phyloP scores from a whole-genome alignment of 805 yeast species.

The Sugiyamaella chiloensis region DNA sequence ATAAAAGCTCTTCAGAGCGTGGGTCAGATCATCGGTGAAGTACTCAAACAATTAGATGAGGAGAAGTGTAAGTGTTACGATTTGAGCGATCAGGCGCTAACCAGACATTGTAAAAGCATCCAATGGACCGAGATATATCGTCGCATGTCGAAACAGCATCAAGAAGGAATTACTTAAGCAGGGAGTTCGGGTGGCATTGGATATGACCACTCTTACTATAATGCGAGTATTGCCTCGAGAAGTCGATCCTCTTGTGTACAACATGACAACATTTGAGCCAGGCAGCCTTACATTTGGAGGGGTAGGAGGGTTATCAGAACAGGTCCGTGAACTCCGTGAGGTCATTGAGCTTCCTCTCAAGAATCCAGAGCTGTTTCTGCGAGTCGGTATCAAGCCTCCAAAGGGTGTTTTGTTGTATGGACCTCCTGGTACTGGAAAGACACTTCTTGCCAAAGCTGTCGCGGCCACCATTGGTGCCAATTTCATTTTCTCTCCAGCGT shows the following conservation, averaged over 20 bases:
- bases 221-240: slow-evolving; percentile 97
- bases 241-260: slow-evolving; percentile 96
- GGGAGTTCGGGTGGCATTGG: slow-evolving; percentile 94
- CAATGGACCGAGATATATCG: slow-evolving; percentile 95
- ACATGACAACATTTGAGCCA: slow-evolving; percentile 98
- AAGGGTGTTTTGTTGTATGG: slow-evolving; percentile 96
- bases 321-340: slow-evolving; percentile 93
- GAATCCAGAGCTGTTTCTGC: slow-evolving; percentile 90
- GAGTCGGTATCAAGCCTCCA: slow-evolving; percentile 99
- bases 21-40: slow-evolving; percentile 97
- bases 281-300: slow-evolving; percentile 93
- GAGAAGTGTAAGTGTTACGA: slow-evolving; percentile 57
- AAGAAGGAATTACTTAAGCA: slow-evolving; percentile 78
- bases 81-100: too few relatives aligned
- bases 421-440: slow-evolving; percentile 98
- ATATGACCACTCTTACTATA: slow-evolving; percentile 95
- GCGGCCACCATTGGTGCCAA: slow-evolving; percentile 99
- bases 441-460: slow-evolving; percentile 92
- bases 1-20: slow-evolving; percentile 95
- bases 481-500: slow-evolving; percentile 96
- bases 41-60: slow-evolving; percentile 88
- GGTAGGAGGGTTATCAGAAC: slow-evolving; percentile 95
- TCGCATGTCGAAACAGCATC: slow-evolving; percentile 93
- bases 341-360: slow-evolving; percentile 96
- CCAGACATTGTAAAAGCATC: slow-evolving; percentile 82